These are phyloP conservation scores for Akanthomyces muscarius DNA, from an alignment of 2,329 filamentous ascomycete genomes.

Conservation along the genomic window DNA sequence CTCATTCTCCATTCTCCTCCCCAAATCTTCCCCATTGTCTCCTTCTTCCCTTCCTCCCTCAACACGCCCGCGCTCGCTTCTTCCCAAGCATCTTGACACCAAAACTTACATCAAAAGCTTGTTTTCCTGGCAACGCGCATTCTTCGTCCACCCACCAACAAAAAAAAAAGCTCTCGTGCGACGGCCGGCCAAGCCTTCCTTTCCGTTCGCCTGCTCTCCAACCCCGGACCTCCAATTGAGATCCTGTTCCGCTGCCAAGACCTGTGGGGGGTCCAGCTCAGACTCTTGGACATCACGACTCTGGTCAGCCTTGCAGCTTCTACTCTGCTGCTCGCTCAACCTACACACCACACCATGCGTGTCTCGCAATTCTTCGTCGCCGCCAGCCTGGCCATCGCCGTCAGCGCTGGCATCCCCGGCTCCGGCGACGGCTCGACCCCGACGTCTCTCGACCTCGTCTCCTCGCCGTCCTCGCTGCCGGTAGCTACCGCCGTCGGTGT, in stretches of 20 bases:
- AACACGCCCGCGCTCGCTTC: background rate
- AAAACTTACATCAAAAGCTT: background rate
- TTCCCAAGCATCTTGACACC: background rate
- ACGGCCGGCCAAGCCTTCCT: background rate
- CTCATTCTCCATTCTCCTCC: background rate
- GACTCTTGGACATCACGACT: background rate
- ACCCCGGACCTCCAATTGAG: background rate
- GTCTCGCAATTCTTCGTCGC: slow-evolving; percentile 19
- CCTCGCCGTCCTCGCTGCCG: background rate
- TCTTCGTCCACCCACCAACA: background rate
- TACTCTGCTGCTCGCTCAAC: background rate
- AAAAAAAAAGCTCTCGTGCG: background rate
- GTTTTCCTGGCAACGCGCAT: background rate
- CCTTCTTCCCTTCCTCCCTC: background rate
- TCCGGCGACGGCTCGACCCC: background rate
- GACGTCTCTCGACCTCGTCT: background rate
- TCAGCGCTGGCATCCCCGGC: slow-evolving; percentile 7
- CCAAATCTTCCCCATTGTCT: background rate
- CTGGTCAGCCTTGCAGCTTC: background rate
- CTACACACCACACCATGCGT: slow-evolving; percentile 20
- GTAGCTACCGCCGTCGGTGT: background rate
- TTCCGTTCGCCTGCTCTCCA: background rate
- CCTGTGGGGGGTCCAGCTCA: slow-evolving; percentile 3
- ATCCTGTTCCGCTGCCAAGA: slow-evolving; percentile 9
- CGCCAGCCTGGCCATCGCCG: slow-evolving; percentile 19